Conservation (phyloP, 768 basidiomycete genomes). For the Kwoniella mangroviensis region DNA sequence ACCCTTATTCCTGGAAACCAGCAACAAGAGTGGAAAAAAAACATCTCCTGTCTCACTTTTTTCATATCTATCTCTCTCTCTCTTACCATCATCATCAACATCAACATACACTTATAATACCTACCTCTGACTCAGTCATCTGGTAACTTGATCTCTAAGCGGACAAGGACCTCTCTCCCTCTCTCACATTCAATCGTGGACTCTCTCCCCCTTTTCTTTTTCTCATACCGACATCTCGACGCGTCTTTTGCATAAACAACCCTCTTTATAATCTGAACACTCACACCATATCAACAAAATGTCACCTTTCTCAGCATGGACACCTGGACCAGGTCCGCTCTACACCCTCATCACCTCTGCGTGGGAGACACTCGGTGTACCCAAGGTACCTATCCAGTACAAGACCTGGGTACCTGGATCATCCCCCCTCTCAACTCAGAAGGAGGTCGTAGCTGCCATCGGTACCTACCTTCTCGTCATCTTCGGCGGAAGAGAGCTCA, state of each 20-base stretch:
- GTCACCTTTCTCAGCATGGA: conserved; percentile 35
- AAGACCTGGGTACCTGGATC: conserved; percentile 70
- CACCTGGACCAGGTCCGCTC: conserved; percentile 45
- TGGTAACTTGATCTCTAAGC: background rate
- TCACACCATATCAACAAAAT: conserved; percentile 4
- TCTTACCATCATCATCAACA: background rate
- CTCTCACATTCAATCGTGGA: background rate
- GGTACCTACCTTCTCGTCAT: conserved; percentile 83
- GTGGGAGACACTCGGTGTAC: conserved; percentile 37
- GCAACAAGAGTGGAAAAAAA: background rate
- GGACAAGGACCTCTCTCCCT: background rate
- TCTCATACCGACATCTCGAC: background rate
- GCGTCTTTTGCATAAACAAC: conserved; percentile 2
- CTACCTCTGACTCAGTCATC: too few species aligned
- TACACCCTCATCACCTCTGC: conserved; percentile 41
- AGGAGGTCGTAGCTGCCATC: conserved; percentile 72
- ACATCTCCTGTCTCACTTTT: background rate
- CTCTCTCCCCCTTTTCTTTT: background rate
- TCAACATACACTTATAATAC: background rate
- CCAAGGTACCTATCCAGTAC: conserved; percentile 60
- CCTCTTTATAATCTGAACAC: background rate
- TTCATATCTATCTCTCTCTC: background rate
- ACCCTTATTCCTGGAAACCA: background rate
- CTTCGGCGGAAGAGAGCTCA: conserved; percentile 79
- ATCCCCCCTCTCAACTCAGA: conserved; percentile 78